Evolutionary conservation across 1,284 basidiomycete species (phyloP).

Genomic region (Ustilago curta): DNA sequence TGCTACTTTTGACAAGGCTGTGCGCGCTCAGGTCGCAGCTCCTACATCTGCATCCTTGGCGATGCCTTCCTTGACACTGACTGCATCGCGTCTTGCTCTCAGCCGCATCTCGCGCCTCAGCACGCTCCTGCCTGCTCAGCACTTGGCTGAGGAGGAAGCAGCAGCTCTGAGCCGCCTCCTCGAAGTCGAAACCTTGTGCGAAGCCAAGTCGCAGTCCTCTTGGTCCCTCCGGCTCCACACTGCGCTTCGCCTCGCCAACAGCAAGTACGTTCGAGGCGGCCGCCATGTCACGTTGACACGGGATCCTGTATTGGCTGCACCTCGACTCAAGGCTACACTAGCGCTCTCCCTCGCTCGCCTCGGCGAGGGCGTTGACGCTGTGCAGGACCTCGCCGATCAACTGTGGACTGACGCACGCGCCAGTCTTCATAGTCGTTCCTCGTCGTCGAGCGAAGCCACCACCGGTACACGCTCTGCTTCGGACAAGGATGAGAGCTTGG

Average conservation of each 20-base stretch:
- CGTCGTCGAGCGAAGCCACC: background rate
- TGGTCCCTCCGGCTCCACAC: conserved; percentile 52
- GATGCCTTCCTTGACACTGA: conserved; percentile 14
- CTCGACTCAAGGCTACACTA: conserved; percentile 41
- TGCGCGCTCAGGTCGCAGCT: conserved; percentile 20
- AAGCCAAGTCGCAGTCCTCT: conserved; percentile 41
- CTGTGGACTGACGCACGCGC: conserved; percentile 45
- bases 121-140: conserved; percentile 18
- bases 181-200: conserved; percentile 56
- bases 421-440: conserved; percentile 9
- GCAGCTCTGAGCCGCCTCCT: conserved; percentile 45
- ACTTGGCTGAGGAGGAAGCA: conserved; percentile 20
- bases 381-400: conserved; percentile 38
- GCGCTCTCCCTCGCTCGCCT: conserved; percentile 53
- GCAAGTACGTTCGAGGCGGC: conserved; percentile 17
- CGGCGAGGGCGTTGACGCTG: conserved; percentile 39
- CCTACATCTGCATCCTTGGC: conserved; percentile 25
- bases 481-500: conserved; percentile 23
- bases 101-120: conserved; percentile 11
- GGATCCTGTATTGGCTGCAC: conserved; percentile 25
- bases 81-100: conserved; percentile 25
- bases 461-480: conserved; percentile 11
- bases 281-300: conserved; percentile 2
- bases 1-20: conserved; percentile 21
- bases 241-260: conserved; percentile 47